A percentile compares a stretch with the other conserved stretches of the same genome.
These are phyloP conservation scores for Blastomyces parvus DNA, from an alignment of 2,329 filamentous ascomycete genomes.

Conservation along the genomic window DNA sequence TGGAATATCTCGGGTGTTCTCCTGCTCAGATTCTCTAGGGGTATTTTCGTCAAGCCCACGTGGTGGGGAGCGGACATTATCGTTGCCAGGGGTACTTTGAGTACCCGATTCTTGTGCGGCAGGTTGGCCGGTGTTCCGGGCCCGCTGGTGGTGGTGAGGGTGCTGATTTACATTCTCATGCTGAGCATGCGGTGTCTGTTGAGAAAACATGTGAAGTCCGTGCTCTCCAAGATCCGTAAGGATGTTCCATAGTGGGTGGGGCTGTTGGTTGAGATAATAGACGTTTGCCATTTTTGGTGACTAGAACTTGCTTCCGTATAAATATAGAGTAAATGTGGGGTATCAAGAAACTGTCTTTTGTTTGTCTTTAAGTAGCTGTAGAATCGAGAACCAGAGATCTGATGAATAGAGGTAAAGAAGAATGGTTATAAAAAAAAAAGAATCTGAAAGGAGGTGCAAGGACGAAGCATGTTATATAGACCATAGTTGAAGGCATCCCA, in stretches of 20 bases:
- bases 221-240: slow-evolving; percentile 43
- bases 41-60: not conserved
- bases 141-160: not conserved
- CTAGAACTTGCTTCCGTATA: not conserved
- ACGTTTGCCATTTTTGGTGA: slow-evolving; percentile 42
- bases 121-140: not conserved
- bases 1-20: not conserved
- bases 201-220: slow-evolving; percentile 33
- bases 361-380: not conserved
- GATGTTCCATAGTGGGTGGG: slow-evolving; percentile 47
- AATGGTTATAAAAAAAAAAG: not conserved
- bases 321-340: not conserved
- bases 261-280: slow-evolving; percentile 41
- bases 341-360: not conserved
- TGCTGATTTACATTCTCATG: slow-evolving; percentile 19
- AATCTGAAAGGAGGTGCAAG: not conserved
- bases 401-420: not conserved
- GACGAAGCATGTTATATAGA: not conserved
- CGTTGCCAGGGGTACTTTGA: not conserved
- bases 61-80: not conserved
- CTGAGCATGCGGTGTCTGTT: slow-evolving; percentile 18
- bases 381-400: not conserved
- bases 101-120: not conserved
- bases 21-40: not conserved
- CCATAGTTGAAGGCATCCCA: not conserved